These are phyloP conservation scores for Phytopythium helicoides DNA, from an alignment of 352 stramenopile genomes.

Conservation along the genomic window DNA sequence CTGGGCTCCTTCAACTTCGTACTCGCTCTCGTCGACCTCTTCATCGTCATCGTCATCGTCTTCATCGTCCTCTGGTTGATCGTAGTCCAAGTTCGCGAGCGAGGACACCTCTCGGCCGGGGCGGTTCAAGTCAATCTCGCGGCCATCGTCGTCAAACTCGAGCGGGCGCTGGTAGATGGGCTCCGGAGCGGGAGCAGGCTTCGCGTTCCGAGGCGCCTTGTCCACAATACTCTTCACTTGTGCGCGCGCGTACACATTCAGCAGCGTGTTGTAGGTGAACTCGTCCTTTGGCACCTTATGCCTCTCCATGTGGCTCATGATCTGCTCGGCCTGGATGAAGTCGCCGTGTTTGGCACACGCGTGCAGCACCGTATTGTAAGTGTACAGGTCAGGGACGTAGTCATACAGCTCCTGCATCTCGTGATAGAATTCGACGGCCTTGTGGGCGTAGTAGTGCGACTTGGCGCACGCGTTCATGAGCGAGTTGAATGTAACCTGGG, in stretches of 20 bases:
- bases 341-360: constrained; percentile 78
- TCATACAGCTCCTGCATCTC: constrained; percentile 88
- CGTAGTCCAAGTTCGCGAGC: constrained; percentile 66
- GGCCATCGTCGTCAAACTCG: constrained; percentile 75
- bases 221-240: constrained; percentile 66
- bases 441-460: constrained; percentile 84
- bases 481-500: constrained; percentile 72
- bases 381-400: constrained; percentile 70
- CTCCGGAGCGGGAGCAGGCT: constrained; percentile 26
- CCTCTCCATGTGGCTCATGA: constrained; percentile 66
- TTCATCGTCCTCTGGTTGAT: constrained; percentile 56
- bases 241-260: constrained; percentile 79
- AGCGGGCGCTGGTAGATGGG: constrained; percentile 65
- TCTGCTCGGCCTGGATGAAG: constrained; percentile 68
- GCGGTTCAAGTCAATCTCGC: constrained; percentile 66
- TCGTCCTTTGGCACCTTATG: constrained; percentile 67
- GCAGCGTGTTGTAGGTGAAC: constrained; percentile 67
- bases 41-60: constrained; percentile 29
- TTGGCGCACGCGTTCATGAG: constrained; percentile 82
- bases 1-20: constrained; percentile 24
- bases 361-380: constrained; percentile 78
- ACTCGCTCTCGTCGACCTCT: constrained; percentile 28
- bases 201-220: constrained; percentile 64
- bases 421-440: constrained; percentile 82
- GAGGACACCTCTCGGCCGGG: constrained; percentile 60